These are phyloP conservation scores for Leccinum disarticulatum DNA, from an alignment of 768 basidiomycete species.

Conservation along the genomic window DNA sequence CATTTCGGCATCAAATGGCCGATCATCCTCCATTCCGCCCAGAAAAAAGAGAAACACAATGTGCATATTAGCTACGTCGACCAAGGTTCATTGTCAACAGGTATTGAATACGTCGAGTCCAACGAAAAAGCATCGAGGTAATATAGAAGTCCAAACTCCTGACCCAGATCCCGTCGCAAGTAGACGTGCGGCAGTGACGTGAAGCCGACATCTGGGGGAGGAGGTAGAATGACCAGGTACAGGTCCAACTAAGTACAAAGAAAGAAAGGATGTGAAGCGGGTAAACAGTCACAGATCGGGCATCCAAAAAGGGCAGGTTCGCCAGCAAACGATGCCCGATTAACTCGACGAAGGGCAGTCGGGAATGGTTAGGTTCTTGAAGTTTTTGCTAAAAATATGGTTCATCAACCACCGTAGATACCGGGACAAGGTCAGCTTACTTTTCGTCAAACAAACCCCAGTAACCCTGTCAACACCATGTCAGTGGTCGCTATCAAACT, in stretches of 20 bases:
- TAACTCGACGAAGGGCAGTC: slow-evolving; percentile 37
- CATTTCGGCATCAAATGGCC: not conserved
- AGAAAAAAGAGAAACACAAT: not conserved
- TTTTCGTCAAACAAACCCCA: slow-evolving; percentile 70
- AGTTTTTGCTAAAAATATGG: slow-evolving; percentile 49
- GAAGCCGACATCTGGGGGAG: not conserved
- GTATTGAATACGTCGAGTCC: not conserved
- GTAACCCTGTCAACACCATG: slow-evolving; percentile 36
- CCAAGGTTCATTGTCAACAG: not conserved
- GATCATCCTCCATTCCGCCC: not conserved
- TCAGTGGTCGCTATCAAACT: slow-evolving; percentile 10
- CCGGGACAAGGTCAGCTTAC: slow-evolving; percentile 32
- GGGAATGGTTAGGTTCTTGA: slow-evolving; percentile 72
- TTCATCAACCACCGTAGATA: slow-evolving; percentile 26
- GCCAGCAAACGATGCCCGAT: not conserved
- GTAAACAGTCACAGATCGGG: slow-evolving; percentile 8
- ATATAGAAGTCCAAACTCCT: not conserved
- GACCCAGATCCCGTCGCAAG: not conserved
- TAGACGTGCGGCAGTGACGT: not conserved
- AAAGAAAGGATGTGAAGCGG: slow-evolving; percentile 1
- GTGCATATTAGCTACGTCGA: not conserved
- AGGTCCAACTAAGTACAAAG: slow-evolving; percentile 21
- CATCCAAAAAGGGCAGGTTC: not conserved
- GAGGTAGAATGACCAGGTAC: slow-evolving; percentile 15
- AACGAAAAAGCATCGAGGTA: not conserved